Percentiles rank a stretch among this genome's conserved stretches.
These are phyloP conservation scores for Beauveria australis DNA, from an alignment of 2,329 filamentous ascomycete genomes.

Conservation along the genomic window DNA sequence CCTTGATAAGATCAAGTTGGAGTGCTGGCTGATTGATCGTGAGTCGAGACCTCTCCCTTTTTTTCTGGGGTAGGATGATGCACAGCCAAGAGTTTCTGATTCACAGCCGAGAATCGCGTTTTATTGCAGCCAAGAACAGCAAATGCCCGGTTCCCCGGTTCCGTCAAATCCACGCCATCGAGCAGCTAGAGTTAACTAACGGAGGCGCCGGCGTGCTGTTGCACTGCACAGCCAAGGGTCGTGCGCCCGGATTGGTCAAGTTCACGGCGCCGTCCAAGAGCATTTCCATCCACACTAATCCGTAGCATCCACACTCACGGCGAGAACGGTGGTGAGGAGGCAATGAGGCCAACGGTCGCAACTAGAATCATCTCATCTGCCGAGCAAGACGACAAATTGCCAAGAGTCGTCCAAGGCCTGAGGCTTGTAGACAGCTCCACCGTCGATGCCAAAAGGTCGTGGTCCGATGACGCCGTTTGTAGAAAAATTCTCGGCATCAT, in stretches of 20 bases:
- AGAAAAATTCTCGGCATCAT: too few species aligned
- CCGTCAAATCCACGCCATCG: neutral
- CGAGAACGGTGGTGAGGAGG: slow-evolving; percentile 5
- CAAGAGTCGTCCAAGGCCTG: neutral
- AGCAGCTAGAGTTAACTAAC: neutral
- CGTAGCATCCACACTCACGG: slow-evolving; percentile 7
- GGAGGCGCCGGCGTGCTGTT: neutral
- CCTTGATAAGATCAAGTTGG: neutral
- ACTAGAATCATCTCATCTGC: neutral
- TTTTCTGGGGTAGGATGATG: neutral
- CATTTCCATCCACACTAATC: neutral
- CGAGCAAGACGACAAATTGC: neutral
- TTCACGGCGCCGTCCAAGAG: neutral
- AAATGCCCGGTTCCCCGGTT: neutral
- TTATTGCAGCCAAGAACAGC: neutral
- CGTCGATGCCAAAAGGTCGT: too few species aligned
- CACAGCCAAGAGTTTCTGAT: neutral
- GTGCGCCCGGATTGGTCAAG: neutral
- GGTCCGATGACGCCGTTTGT: too few species aligned
- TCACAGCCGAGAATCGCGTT: neutral
- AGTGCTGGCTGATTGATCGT: neutral
- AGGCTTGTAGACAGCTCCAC: too few species aligned
- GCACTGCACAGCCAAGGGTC: neutral
- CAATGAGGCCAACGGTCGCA: neutral
- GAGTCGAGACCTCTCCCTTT: neutral